Conservation (phyloP, 148 eudicot genomes). For the Vaccinium darrowii region DNA sequence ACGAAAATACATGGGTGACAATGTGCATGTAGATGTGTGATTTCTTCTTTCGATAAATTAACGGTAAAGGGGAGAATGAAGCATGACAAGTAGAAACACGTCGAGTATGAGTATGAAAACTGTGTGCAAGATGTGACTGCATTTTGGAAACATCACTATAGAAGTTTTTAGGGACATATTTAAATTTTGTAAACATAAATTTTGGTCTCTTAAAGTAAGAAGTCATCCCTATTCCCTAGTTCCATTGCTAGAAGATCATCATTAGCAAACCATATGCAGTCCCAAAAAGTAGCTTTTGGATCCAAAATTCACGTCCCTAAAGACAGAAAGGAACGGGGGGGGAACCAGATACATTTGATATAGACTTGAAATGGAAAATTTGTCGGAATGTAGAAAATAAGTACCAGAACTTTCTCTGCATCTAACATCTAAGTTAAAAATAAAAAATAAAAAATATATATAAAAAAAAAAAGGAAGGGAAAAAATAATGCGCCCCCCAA, state of each 20-base stretch:
- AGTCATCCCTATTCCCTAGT: not conserved
- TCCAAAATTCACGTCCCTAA: not conserved
- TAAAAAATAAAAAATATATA: no score
- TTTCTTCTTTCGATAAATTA: not conserved
- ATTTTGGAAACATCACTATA: not conserved
- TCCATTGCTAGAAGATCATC: not conserved
- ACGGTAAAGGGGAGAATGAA: not conserved
- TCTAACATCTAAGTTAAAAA: not conserved
- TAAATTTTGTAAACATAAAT: not conserved
- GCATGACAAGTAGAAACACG: constrained; percentile 1
- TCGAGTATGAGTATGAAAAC: not conserved
- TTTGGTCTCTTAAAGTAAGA: not conserved
- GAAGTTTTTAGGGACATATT: not conserved
- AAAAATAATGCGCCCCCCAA: not conserved
- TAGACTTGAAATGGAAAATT: not conserved
- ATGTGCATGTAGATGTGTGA: not conserved
- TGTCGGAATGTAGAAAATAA: not conserved
- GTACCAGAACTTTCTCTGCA: not conserved
- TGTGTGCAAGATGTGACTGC: not conserved
- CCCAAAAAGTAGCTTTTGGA: not conserved
- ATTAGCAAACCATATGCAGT: not conserved
- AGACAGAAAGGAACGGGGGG: not conserved
- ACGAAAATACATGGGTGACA: not conserved
- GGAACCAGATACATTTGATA: not conserved
- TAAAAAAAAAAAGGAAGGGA: not conserved